A percentile compares a stretch with the other conserved stretches of the same genome.
phyloP scores from a whole-genome alignment of 1,139 yeast genomes.

The Pichia sp. region DNA sequence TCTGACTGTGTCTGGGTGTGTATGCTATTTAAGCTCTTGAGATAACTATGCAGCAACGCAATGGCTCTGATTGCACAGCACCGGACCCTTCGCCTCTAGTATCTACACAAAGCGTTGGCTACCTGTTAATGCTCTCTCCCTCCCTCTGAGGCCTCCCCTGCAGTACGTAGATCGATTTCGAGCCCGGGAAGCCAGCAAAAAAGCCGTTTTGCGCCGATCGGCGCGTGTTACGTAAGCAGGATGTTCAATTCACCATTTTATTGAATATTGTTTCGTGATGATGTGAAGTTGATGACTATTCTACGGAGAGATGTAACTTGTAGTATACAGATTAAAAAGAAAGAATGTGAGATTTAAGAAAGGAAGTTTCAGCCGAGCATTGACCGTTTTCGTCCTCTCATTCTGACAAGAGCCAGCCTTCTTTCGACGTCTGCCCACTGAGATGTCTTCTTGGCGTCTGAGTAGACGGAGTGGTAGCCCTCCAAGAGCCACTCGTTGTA shows the following conservation, averaged over 20 bases:
- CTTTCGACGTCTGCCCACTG: slow-evolving; percentile 43
- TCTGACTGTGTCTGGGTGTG: background rate
- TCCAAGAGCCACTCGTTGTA: slow-evolving; percentile 69
- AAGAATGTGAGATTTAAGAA: no score
- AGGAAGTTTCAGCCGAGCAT: slow-evolving; percentile 60
- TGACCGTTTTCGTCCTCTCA: slow-evolving; percentile 92
- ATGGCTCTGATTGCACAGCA: background rate
- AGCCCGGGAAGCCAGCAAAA: background rate
- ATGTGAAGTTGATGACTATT: no score
- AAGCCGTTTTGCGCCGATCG: background rate
- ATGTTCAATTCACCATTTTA: no score
- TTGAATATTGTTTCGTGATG: no score
- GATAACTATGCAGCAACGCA: background rate
- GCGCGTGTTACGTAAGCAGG: background rate
- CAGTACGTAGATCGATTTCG: background rate
- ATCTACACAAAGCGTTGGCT: background rate
- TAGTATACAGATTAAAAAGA: background rate
- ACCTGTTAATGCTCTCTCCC: background rate
- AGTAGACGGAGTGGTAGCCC: slow-evolving; percentile 58
- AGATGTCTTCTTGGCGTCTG: slow-evolving; percentile 28
- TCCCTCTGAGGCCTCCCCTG: background rate
- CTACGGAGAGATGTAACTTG: background rate
- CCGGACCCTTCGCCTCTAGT: background rate
- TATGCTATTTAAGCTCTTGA: background rate
- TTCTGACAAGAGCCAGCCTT: slow-evolving; percentile 76